phyloP scores from a whole-genome alignment of 2,329 filamentous ascomycete species.

The Fusarium drepaniforme region DNA sequence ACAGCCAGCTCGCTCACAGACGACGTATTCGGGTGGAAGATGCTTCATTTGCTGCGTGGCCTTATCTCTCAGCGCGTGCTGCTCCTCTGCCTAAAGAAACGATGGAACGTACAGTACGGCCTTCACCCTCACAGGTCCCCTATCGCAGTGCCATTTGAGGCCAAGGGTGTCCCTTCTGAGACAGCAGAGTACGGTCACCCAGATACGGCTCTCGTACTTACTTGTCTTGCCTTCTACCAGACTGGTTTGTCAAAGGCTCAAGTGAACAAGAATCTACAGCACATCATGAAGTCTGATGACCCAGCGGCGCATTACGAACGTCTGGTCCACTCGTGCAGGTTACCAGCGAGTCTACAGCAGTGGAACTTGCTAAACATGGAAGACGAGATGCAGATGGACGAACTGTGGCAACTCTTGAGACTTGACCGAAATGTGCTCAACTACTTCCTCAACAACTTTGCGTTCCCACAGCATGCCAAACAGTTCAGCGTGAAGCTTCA shows the following conservation, averaged over 20 bases:
- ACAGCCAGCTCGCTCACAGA: slow-evolving; percentile 42
- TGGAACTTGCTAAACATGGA: slow-evolving; percentile 72
- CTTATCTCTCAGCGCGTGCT: slow-evolving; percentile 71
- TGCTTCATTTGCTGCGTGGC: slow-evolving; percentile 69
- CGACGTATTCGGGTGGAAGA: slow-evolving; percentile 48
- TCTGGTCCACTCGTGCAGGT: slow-evolving; percentile 55
- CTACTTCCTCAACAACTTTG: slow-evolving; percentile 72
- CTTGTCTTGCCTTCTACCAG: slow-evolving; percentile 76
- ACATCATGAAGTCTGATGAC: slow-evolving; percentile 67
- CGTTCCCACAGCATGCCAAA: slow-evolving; percentile 74
- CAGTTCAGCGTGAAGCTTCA: slow-evolving; percentile 74
- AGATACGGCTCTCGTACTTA: slow-evolving; percentile 74
- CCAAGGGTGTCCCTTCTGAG: slow-evolving; percentile 73
- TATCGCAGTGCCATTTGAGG: slow-evolving; percentile 75
- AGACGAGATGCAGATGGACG: slow-evolving; percentile 62
- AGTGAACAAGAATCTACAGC: slow-evolving; percentile 61
- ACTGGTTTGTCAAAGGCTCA: slow-evolving; percentile 63
- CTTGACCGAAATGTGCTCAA: slow-evolving; percentile 63
- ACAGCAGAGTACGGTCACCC: slow-evolving; percentile 77
- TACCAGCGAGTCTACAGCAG: slow-evolving; percentile 61
- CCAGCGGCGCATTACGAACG: slow-evolving; percentile 67
- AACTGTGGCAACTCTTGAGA: slow-evolving; percentile 64
- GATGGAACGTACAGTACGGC: slow-evolving; percentile 76
- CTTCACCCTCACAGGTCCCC: slow-evolving; percentile 66
- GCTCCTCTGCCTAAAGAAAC: slow-evolving; percentile 68